phyloP scores from a whole-genome alignment of 2,329 filamentous ascomycete genomes.

The Magnaporthiopsis incrustans region DNA sequence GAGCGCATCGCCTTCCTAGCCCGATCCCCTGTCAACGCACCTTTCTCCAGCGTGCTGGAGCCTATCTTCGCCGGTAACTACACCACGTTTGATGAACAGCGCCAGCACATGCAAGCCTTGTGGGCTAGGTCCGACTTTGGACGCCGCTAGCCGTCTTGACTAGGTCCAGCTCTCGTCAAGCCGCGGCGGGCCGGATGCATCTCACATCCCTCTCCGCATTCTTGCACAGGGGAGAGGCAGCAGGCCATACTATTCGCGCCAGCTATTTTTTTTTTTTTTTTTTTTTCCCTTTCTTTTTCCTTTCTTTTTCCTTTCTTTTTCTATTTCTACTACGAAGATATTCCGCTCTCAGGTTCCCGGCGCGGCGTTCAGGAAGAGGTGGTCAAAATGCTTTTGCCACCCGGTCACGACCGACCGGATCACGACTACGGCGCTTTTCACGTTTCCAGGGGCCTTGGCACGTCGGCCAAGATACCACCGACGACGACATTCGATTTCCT shows the following conservation, averaged over 20 bases:
- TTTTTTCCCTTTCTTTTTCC: not conserved
- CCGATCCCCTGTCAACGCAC: slow-evolving; percentile 19
- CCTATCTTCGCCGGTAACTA: slow-evolving; percentile 74
- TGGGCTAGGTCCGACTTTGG: slow-evolving; percentile 28
- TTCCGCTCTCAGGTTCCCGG: too few species aligned
- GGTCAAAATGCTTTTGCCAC: not conserved
- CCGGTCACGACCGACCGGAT: not conserved
- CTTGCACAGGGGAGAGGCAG: slow-evolving; percentile 14
- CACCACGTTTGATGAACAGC: slow-evolving; percentile 60
- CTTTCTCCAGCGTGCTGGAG: slow-evolving; percentile 54
- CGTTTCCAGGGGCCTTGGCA: not conserved
- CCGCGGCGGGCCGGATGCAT: too few species aligned
- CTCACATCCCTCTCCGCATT: slow-evolving; percentile 14
- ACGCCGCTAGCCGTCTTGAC: not conserved
- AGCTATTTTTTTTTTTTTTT: not conserved
- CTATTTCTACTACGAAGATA: not conserved
- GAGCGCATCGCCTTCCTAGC: slow-evolving; percentile 48
- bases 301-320: not conserved
- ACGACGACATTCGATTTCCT: not conserved
- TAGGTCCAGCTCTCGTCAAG: not conserved
- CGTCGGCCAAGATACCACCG: not conserved
- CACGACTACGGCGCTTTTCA: not conserved
- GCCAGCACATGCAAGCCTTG: slow-evolving; percentile 51
- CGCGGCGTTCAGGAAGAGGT: not conserved
- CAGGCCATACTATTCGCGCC: not conserved